These are phyloP conservation scores for Cladosporium sp. DNA, from an alignment of 2,329 filamentous ascomycete species.

Conservation along the genomic window DNA sequence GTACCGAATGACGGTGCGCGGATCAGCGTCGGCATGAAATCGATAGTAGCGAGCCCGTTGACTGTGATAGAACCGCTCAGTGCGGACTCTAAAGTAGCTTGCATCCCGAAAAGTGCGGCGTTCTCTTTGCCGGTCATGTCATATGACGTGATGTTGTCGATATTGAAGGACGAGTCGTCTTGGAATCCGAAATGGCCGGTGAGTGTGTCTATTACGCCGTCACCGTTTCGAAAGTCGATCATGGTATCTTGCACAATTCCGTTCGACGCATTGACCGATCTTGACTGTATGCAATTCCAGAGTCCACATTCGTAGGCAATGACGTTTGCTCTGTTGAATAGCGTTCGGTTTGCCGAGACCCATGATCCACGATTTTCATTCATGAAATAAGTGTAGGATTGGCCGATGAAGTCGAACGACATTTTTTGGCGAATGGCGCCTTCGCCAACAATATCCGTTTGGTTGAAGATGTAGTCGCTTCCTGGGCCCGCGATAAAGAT, in stretches of 20 bases:
- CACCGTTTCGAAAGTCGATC: background rate
- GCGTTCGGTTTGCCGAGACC: background rate
- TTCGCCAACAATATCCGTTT: conserved; percentile 3
- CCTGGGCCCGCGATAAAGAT: background rate
- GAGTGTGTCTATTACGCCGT: background rate
- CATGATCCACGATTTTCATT: background rate
- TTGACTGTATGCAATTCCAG: conserved; percentile 8
- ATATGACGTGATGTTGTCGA: background rate
- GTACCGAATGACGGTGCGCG: background rate
- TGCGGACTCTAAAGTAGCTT: background rate
- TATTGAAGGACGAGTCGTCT: conserved; percentile 6
- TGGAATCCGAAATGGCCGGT: background rate
- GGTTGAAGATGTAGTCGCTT: conserved; percentile 11
- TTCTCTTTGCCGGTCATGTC: background rate
- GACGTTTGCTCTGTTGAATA: background rate
- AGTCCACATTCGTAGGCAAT: conserved; percentile 14
- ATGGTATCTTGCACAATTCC: conserved; percentile 2
- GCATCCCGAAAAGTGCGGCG: background rate
- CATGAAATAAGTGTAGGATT: background rate
- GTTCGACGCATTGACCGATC: conserved; percentile 12
- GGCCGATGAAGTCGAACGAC: conserved; percentile 14
- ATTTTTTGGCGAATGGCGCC: background rate
- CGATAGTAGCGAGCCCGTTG: background rate
- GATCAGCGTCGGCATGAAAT: background rate
- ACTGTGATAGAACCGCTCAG: conserved; percentile 5